Conservation (phyloP, 2,329 filamentous ascomycete genomes). For the Lecanicillium sp. region DNA sequence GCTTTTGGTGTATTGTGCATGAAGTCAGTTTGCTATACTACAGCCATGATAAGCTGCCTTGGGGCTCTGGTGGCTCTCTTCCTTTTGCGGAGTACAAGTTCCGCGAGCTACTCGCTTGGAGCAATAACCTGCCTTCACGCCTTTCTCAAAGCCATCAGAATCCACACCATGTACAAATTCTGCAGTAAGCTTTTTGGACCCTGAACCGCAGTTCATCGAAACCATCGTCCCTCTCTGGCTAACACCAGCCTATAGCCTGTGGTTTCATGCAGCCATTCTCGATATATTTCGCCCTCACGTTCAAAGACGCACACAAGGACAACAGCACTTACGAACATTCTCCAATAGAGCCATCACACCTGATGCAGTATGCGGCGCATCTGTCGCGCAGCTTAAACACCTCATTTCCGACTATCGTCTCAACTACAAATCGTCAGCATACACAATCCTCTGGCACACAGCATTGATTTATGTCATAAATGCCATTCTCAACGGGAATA, state of each 20-base stretch:
- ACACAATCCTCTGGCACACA: constrained; percentile 31
- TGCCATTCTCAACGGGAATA: constrained; percentile 21
- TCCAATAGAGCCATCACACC: constrained; percentile 18
- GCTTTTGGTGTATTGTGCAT: constrained; percentile 30
- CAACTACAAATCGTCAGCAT: constrained; percentile 22
- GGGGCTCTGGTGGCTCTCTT: constrained; percentile 7
- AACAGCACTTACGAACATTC: constrained; percentile 20
- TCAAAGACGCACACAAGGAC: constrained; percentile 2
- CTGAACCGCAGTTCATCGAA: no score
- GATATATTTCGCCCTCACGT: constrained; percentile 23
- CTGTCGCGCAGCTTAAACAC: constrained; percentile 28
- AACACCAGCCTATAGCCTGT: no score
- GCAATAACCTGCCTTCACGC: constrained; percentile 19
- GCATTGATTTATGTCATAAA: constrained; percentile 31
- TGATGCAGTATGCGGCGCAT: constrained; percentile 22
- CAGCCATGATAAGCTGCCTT: constrained; percentile 10
- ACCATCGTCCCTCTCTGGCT: no score
- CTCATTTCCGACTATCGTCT: constrained; percentile 27
- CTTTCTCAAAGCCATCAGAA: constrained; percentile 18
- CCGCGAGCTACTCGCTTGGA: constrained; percentile 29
- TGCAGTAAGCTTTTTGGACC: constrained; percentile 29
- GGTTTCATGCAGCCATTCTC: constrained; percentile 29
- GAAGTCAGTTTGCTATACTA: constrained; percentile 21
- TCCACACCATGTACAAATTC: constrained; percentile 25
- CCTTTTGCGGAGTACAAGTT: constrained; percentile 27